These are phyloP conservation scores for Paspalum vaginatum DNA, from an alignment of 176 grass and related monocot genomes.

Conservation along the genomic window DNA sequence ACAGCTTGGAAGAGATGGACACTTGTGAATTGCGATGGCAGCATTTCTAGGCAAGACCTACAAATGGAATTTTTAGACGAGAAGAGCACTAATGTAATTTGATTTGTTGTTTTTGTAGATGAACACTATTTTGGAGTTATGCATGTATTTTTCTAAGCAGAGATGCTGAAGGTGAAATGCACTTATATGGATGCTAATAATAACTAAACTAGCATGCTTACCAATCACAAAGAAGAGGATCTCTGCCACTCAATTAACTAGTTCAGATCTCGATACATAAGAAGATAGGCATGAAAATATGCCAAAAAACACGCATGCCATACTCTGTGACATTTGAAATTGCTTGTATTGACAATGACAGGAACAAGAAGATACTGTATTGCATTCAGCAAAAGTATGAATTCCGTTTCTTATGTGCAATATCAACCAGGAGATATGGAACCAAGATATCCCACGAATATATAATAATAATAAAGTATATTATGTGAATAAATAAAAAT, in stretches of 20 bases:
- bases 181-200: constrained; percentile 1
- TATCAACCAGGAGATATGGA: neutral
- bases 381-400: neutral
- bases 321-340: constrained; percentile 9
- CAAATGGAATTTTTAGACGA: neutral
- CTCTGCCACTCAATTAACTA: neutral
- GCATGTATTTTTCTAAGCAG: neutral
- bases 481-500: constrained; percentile 24
- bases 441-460: neutral
- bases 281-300: neutral
- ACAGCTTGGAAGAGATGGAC: neutral
- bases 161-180: neutral
- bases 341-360: neutral
- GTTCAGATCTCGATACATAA: neutral
- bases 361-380: neutral
- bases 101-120: neutral
- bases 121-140: neutral
- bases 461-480: neutral
- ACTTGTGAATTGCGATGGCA: neutral
- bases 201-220: neutral
- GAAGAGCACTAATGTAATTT: no score
- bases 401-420: neutral
- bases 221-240: neutral
- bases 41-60: neutral
- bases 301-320: neutral